phyloP scores from a whole-genome alignment of 2,329 filamentous ascomycete species.

The Exophiala alcalophila region DNA sequence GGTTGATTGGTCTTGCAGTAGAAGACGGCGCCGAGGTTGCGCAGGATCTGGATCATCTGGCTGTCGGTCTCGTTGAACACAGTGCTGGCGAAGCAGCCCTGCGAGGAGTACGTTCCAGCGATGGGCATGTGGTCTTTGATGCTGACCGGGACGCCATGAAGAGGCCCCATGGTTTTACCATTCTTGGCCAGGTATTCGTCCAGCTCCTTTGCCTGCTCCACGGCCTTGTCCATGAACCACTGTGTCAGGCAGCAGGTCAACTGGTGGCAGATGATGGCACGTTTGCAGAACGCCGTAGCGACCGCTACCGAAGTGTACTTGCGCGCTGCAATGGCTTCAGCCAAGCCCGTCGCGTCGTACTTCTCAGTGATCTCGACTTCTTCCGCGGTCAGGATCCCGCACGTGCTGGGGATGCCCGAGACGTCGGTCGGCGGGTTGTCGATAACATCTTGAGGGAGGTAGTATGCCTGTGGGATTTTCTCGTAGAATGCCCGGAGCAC shows the following conservation, averaged over 20 bases:
- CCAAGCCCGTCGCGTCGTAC: conserved; percentile 44
- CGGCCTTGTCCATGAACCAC: conserved; percentile 50
- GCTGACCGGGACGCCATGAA: conserved; percentile 61
- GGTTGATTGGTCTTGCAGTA: conserved; percentile 36
- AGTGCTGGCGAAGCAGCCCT: conserved; percentile 15
- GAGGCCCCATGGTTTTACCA: conserved; percentile 51
- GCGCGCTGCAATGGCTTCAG: conserved; percentile 34
- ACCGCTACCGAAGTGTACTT: conserved; percentile 33
- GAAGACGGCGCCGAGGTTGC: conserved; percentile 34
- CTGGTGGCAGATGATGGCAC: conserved; percentile 41
- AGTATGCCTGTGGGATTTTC: conserved; percentile 46
- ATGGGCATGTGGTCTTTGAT: conserved; percentile 48
- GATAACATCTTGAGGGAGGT: conserved; percentile 34
- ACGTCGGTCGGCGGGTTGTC: conserved; percentile 35
- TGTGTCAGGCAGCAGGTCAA: conserved; percentile 48
- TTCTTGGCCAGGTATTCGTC: conserved; percentile 45
- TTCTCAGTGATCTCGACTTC: conserved; percentile 50
- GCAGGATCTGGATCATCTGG: conserved; percentile 26
- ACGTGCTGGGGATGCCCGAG: conserved; percentile 49
- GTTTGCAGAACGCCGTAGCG: conserved; percentile 42
- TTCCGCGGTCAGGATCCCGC: conserved; percentile 44
- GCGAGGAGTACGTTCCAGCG: conserved; percentile 21
- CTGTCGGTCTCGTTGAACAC: conserved; percentile 18
- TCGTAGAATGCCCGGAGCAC: conserved; percentile 16
- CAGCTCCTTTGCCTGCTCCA: conserved; percentile 48